phyloP scores from a whole-genome alignment of 78 protist genomes.

The Dictyostelium capitatum region DNA sequence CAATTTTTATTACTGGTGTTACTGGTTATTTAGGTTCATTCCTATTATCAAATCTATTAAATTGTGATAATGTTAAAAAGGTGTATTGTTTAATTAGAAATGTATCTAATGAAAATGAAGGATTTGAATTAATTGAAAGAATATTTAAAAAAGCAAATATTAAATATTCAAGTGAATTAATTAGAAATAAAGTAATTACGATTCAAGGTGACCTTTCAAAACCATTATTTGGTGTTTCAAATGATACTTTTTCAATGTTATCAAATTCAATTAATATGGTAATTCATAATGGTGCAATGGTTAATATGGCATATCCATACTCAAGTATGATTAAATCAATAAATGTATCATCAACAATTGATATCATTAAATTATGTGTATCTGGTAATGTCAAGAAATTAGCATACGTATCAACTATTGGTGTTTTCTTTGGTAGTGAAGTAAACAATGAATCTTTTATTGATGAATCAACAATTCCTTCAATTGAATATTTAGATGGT shows the following conservation, averaged over 20 bases:
- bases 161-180: too few relatives aligned
- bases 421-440: conserved; percentile 13
- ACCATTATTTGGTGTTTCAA: conserved; percentile 53
- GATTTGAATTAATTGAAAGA: neutral
- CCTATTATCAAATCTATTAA: conserved; percentile 27
- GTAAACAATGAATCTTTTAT: neutral
- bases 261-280: conserved; percentile 46
- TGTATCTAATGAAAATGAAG: neutral
- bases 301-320: conserved; percentile 61
- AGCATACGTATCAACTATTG: conserved; percentile 37
- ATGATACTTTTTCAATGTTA: neutral
- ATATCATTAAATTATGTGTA: conserved; percentile 12
- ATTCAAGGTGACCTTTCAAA: conserved; percentile 72
- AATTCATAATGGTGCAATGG: conserved; percentile 89
- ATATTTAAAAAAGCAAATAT: neutral
- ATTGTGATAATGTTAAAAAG: neutral
- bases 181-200: conserved; percentile 16
- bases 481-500: neutral
- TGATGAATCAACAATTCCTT: conserved; percentile 19
- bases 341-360: conserved; percentile 44
- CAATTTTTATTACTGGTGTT: conserved; percentile 46
- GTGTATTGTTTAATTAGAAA: conserved; percentile 54
- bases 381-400: neutral
- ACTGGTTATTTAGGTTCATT: conserved; percentile 67
- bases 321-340: conserved; percentile 26